Evolutionary conservation across 2,329 filamentous ascomycete species (phyloP).

Genomic region (Nemania abortiva): DNA sequence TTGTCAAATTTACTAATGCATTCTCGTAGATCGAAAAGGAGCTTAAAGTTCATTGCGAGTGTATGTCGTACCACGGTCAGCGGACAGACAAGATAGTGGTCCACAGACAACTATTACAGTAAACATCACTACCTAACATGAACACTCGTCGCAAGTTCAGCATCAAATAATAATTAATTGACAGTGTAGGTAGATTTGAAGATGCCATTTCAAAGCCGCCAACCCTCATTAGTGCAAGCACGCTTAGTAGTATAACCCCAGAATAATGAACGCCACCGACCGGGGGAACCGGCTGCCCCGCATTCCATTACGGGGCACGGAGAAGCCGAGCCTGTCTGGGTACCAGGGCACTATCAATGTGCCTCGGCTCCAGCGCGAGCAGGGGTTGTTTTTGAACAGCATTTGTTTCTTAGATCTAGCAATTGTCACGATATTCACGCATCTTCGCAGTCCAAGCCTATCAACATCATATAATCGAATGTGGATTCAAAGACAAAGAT

Average conservation of each 20-base stretch:
- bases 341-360: not conserved
- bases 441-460: not conserved
- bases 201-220: too few species aligned
- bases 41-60: too few species aligned
- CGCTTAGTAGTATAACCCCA: not conserved
- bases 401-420: not conserved
- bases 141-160: too few species aligned
- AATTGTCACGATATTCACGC: slow-evolving; percentile 9
- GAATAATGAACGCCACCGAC: not conserved
- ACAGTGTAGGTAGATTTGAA: too few species aligned
- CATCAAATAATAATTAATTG: too few species aligned
- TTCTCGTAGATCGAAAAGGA: too few species aligned
- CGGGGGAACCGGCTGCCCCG: slow-evolving; percentile 2
- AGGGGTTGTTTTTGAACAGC: slow-evolving; percentile 2
- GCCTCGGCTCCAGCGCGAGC: slow-evolving; percentile 29
- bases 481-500: not conserved
- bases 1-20: too few species aligned
- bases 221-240: too few species aligned
- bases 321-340: slow-evolving; percentile 1
- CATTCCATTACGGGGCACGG: slow-evolving; percentile 1
- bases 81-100: too few species aligned
- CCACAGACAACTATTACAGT: too few species aligned
- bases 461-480: not conserved
- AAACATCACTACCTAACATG: too few species aligned
- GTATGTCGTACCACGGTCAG: too few species aligned